Percentiles rank a stretch among this genome's conserved stretches.
phyloP scores from a whole-genome alignment of 805 yeast species.

The Nakazawaea wickerhamii region DNA sequence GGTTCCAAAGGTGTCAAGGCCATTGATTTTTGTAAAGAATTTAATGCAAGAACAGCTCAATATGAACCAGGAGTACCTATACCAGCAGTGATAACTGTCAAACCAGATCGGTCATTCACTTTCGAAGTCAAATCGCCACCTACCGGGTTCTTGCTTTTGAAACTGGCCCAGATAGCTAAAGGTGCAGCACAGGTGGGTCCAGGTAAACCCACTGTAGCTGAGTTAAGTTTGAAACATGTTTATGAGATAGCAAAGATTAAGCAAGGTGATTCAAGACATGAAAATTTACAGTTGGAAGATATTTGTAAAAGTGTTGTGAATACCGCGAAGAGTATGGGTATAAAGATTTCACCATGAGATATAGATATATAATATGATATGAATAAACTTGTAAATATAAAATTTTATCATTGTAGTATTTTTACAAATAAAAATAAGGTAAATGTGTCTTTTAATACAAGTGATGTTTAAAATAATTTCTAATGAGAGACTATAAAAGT shows the following conservation, averaged over 20 bases:
- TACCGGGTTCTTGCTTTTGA: conserved; percentile 76
- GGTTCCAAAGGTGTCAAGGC: conserved; percentile 99
- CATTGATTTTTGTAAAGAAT: conserved; percentile 96
- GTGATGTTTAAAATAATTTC: too few relatives aligned
- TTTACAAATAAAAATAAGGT: too few relatives aligned
- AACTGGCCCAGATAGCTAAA: conserved; percentile 74
- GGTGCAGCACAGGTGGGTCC: conserved; percentile 72
- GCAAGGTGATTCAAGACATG: conserved; percentile 77
- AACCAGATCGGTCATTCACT: conserved; percentile 86
- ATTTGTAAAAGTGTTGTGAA: conserved; percentile 80
- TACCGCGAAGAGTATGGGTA: conserved; percentile 88
- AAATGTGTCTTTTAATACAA: too few relatives aligned
- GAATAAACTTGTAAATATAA: too few relatives aligned
- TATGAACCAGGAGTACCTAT: conserved; percentile 83
- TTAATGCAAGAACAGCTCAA: conserved; percentile 93
- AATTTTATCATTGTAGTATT: too few relatives aligned
- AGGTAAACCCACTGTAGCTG: conserved; percentile 43
- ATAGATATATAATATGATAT: too few relatives aligned
- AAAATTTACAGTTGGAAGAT: conserved; percentile 60
- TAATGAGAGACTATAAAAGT: too few relatives aligned
- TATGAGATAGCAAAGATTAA: conserved; percentile 94
- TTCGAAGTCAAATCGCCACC: conserved; percentile 91
- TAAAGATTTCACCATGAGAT: conserved; percentile 65
- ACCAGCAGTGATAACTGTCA: conserved; percentile 78
- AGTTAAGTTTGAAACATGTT: conserved; percentile 73